Evolutionary conservation across 192 early-diverging fungal genomes (phyloP).

Genomic region (Jimgerdemannia lactiflua): DNA sequence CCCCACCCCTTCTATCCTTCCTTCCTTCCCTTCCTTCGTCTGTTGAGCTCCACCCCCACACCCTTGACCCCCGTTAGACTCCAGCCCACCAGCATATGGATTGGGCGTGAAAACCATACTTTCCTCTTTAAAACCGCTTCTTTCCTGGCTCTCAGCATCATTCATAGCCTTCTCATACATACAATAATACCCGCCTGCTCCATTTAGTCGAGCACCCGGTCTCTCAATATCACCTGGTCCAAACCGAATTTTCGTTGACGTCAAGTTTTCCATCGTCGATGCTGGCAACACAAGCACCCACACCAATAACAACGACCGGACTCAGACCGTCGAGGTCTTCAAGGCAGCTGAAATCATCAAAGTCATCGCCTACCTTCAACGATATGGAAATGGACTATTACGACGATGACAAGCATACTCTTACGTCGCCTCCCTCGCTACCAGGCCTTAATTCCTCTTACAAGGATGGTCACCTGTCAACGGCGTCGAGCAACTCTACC

Average conservation of each 20-base stretch:
- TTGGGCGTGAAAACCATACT: no score
- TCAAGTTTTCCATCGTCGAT: background rate
- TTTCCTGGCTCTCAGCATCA: no score
- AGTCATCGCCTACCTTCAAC: background rate
- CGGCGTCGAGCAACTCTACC: background rate
- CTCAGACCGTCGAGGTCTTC: background rate
- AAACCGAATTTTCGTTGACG: background rate
- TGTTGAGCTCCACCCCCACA: no score
- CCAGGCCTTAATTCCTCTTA: background rate
- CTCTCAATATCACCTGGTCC: background rate
- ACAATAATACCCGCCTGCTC: background rate
- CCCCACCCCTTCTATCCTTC: no score
- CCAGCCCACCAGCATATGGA: no score
- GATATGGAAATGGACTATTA: background rate
- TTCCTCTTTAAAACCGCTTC: no score
- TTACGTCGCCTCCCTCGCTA: background rate
- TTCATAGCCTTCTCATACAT: no score
- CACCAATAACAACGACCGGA: background rate
- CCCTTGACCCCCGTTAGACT: no score
- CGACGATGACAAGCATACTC: background rate
- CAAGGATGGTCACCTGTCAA: background rate
- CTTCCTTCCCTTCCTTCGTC: no score
- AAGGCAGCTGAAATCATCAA: background rate
- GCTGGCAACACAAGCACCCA: background rate
- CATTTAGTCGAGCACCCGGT: background rate